A percentile compares a stretch with the other conserved stretches of the same genome.
These are phyloP conservation scores for Microbotryum saponariae DNA, from an alignment of 1,284 basidiomycete genomes.

Conservation along the genomic window DNA sequence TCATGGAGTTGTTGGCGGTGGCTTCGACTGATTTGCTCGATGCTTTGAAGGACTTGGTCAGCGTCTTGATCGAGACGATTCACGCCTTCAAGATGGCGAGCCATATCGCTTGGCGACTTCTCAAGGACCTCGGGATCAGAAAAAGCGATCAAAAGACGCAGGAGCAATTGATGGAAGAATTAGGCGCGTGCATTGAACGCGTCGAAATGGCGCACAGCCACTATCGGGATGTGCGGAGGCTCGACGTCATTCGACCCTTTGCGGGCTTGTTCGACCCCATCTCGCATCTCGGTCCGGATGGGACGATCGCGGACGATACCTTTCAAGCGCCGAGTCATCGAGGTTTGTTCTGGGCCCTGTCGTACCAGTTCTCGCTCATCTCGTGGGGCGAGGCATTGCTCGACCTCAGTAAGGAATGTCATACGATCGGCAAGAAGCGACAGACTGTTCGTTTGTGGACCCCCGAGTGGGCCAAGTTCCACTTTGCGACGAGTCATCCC, in stretches of 20 bases:
- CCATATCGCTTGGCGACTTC: no score
- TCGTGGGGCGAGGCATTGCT: slow-evolving; percentile 49
- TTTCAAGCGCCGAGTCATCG: slow-evolving; percentile 35
- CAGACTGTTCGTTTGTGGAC: slow-evolving; percentile 54
- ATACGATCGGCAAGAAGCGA: slow-evolving; percentile 53
- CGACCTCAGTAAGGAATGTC: slow-evolving; percentile 51
- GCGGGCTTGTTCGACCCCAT: slow-evolving; percentile 52
- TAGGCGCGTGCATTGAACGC: slow-evolving; percentile 27
- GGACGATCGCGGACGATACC: slow-evolving; percentile 7
- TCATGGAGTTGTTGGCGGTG: slow-evolving; percentile 51
- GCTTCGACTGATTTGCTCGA: slow-evolving; percentile 56
- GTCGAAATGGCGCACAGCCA: slow-evolving; percentile 45
- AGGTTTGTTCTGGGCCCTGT: slow-evolving; percentile 54
- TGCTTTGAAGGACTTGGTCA: slow-evolving; percentile 42
- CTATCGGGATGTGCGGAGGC: slow-evolving; percentile 52
- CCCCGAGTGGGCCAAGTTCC: slow-evolving; percentile 42
- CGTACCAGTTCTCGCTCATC: slow-evolving; percentile 60
- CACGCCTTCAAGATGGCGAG: slow-evolving; percentile 33
- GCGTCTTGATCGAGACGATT: slow-evolving; percentile 34
- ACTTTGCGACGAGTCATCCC: slow-evolving; percentile 4
- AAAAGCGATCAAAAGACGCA: slow-evolving; percentile 41
- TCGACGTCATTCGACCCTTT: slow-evolving; percentile 63
- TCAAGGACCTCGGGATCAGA: no score
- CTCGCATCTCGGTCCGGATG: slow-evolving; percentile 24
- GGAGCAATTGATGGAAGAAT: slow-evolving; percentile 37